Percentiles rank a stretch among this genome's conserved stretches.
phyloP scores from a whole-genome alignment of 2,329 filamentous ascomycete species.

The Penicillium paneum region DNA sequence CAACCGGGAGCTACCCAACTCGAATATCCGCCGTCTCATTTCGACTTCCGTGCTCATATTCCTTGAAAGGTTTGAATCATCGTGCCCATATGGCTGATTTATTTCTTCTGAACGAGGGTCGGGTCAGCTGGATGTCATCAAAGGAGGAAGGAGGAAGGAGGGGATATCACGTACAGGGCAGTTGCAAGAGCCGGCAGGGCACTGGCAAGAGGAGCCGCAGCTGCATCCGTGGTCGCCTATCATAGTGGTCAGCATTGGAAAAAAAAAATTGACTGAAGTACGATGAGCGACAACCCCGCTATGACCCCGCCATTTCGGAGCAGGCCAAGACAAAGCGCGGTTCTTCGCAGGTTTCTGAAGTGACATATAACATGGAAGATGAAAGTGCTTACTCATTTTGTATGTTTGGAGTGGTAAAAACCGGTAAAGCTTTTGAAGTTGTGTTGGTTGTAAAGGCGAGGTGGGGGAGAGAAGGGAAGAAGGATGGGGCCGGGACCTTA shows the following conservation, averaged over 20 bases:
- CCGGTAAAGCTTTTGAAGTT: slow-evolving; percentile 1
- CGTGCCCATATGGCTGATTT: slow-evolving; percentile 10
- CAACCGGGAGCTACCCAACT: not conserved
- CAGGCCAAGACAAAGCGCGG: not conserved
- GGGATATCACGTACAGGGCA: slow-evolving; percentile 36
- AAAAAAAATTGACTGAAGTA: not conserved
- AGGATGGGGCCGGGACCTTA: slow-evolving; percentile 18
- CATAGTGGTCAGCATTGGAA: slow-evolving; percentile 10
- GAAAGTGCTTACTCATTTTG: slow-evolving; percentile 27
- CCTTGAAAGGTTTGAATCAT: not conserved
- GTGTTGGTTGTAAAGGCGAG: slow-evolving; percentile 4
- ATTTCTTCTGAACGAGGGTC: slow-evolving; percentile 17
- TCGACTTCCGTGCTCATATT: not conserved
- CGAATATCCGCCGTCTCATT: slow-evolving; percentile 1
- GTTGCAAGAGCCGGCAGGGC: slow-evolving; percentile 41
- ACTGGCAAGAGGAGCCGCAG: slow-evolving; percentile 43
- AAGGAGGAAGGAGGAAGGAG: not conserved
- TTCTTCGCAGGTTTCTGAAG: not conserved
- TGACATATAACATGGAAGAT: not conserved
- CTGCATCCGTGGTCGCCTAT: slow-evolving; percentile 39
- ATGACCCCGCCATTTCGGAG: slow-evolving; percentile 21
- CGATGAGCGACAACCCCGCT: slow-evolving; percentile 13
- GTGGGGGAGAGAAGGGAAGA: slow-evolving; percentile 2
- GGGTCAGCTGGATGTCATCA: slow-evolving; percentile 8
- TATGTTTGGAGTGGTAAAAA: slow-evolving; percentile 8